phyloP scores from a whole-genome alignment of 108 stramenopile species.

The Chaetoceros tenuissimus region DNA sequence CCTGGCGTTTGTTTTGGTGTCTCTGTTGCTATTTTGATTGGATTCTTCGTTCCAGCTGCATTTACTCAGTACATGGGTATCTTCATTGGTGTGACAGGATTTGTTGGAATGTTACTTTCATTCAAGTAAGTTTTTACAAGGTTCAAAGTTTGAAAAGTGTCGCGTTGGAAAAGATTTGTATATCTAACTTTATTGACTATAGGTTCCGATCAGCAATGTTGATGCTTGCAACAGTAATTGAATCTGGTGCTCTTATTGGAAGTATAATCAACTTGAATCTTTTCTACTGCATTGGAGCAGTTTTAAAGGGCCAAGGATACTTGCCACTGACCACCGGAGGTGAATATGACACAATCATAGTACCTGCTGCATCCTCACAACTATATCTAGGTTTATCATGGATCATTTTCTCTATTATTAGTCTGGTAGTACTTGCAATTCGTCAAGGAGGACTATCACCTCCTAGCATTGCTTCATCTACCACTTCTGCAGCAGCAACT shows the following conservation, averaged over 20 bases:
- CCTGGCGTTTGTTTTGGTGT: constrained; percentile 53
- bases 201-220: constrained; percentile 36
- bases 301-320: constrained; percentile 1
- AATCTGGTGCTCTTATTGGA: constrained; percentile 42
- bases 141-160: background rate
- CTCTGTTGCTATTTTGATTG: constrained; percentile 25
- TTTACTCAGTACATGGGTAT: constrained; percentile 24
- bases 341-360: background rate
- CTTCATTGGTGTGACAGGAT: constrained; percentile 15
- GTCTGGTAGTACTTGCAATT: background rate
- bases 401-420: background rate
- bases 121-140: constrained; percentile 21
- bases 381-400: background rate
- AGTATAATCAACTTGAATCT: constrained; percentile 26
- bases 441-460: background rate
- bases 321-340: background rate
- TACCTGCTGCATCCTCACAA: background rate
- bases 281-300: constrained; percentile 10
- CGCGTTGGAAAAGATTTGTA: background rate
- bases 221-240: constrained; percentile 44
- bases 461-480: background rate
- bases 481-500: constrained; percentile 13
- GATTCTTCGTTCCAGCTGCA: constrained; percentile 10
- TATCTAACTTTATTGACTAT: constrained; percentile 7
- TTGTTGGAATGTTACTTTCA: constrained; percentile 21